Evolutionary conservation across 768 basidiomycete genomes (phyloP), one percentile per base, ranked within the genome.

Genomic region (Gloeostereum incarnatum): DNA sequence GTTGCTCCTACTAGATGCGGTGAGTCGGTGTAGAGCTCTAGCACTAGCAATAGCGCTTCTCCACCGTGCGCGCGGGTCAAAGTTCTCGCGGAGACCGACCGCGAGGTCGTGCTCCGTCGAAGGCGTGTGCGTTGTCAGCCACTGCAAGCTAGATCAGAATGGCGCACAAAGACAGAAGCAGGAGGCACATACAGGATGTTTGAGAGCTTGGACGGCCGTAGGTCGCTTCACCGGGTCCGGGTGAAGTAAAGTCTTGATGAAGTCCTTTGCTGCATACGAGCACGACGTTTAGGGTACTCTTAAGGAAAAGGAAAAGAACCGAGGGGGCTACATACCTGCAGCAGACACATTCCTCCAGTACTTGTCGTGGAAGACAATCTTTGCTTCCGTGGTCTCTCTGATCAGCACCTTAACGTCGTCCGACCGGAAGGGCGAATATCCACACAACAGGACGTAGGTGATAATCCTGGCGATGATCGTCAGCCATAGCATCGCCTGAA

Each of bases 391-490:
- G n/a, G 89, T 94, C 57, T 98, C 91, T 21, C 75, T 71, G 36
- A 85, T 68, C 25, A 97, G 71, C 34, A 78, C 74, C 41, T 74
- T 72, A 36, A 75, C 61, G 50, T 92, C 83, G 18, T 89, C 84
- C 0, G 85, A 81, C 30, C 90, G 75, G 69, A 98, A 98, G 0
- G 96, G 96, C 2, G 86, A 81, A 61, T 98, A 98, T 2, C 94
- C 94, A 50, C 94, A 94, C 1, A 96, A 71, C 10, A 98, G 68
- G 38, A 96, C 89, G 58, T 96, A 98, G 13, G 93, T 85, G 48
- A 99, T 97, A 45, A 98, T 75, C 0, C 92, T 93, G 46, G 14
- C 17, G 14, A 31, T 14, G 26, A 8, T 29, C 26, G 26, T 29
- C 26, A 29, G 26, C 14, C 26, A 8, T 8, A 29, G 8, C 9